Base-by-base conservation (phyloP, 2,329 filamentous ascomycete genomes). In the Dothidotthia symphoricarpi region DNA sequence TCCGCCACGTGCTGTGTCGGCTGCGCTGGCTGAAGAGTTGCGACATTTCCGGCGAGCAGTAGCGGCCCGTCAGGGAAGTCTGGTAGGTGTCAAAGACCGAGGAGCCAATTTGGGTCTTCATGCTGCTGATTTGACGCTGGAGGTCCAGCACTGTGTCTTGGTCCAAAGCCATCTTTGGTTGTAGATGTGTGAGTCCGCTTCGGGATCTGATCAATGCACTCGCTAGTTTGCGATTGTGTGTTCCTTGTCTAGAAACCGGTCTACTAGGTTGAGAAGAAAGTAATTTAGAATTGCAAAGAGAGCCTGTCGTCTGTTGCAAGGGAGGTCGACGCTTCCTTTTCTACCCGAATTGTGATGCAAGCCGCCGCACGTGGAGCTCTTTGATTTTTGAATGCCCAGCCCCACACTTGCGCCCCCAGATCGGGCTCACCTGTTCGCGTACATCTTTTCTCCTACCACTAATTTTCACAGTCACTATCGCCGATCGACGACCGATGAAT, bases 11-110 rank as follows among this genome's bases (percentile, higher is more conserved):
- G 28, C 80, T 83, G 66, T 83, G 81, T 19, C 88, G 78, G 36
- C 81, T 83, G 28, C 88, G 80, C 42, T 83, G 80, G 53, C 82
- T 84, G 75, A 95, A 96, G 45, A 95, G 80, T 49, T 78, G 76
- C 56, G 83, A 66, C 65, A 68, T 68, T 47, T 65, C 63, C 34
- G 66, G 63, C 52, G 74, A 85, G 69, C 82, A 82, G 73, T 93
- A 93, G 55, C 88, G 57, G n/a, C 51, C 48, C 3, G 53, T 55
- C 19, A 58, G 47, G 36, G 55, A 55, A 17, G 55, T 58, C 42
- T 58, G 54, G 39, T 59, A 59, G 2, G 48, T 43, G 43, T 58
- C 56, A 40, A 53, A 57, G 16, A 53, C 32, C 10, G 54, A 47
- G 24, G 46, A 41, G 14, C 46, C 48, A 15, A 48, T 49, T 31